Evolutionary conservation across 73 alveolate genomes (phyloP), one percentile per base, ranked within the genome.

Genomic region (Halteria grandinella): DNA sequence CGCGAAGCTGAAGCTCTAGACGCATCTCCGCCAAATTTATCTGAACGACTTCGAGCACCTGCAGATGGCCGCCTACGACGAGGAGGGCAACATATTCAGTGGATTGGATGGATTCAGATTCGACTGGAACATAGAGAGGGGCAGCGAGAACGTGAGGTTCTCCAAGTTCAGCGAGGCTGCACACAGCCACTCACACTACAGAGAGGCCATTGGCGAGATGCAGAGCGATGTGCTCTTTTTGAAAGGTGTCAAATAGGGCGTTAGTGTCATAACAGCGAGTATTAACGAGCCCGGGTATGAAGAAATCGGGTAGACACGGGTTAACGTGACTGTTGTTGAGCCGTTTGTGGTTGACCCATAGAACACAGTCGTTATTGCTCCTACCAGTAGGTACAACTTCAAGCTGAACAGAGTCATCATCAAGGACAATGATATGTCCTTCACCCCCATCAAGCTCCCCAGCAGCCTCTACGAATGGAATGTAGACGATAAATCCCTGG

Each of bases 31-130:
- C 57, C 51, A 86, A 20, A 80, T 93, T 40, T 69, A 69, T 48
- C 92, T 83, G 1, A 95, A 87, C n/a, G 96, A 90, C 47, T 44
- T 66, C 59, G 79, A 84, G 63, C 89, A 84, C 71, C 89, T 94
- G 25, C 91, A 88, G 43, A 95, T 92, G 14, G 79, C 71, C 37
- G 97, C 96, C 37, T 90, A 79, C 59, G 98, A 94, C 85, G 92
- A 84, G 12, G 87, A 83, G 55, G 97, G 97, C 15, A 94, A 94
- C 78, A 85, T 94, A 21, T 94, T 94, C 83, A 58, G 89, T 45
- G 71, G 94, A 52, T 55, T 94, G 28, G 95, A 89, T 69, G 98
- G 98, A 29, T 86, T 92, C 75, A 80, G 86, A 53, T 94, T 94
- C 74, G 89, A 88, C 28, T 94, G 98, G 98, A 86, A 69, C 43